A percentile compares a stretch with the other conserved stretches of the same genome.
These are phyloP conservation scores for Lentinula sp. DNA, from an alignment of 768 basidiomycete genomes.

Conservation along the genomic window DNA sequence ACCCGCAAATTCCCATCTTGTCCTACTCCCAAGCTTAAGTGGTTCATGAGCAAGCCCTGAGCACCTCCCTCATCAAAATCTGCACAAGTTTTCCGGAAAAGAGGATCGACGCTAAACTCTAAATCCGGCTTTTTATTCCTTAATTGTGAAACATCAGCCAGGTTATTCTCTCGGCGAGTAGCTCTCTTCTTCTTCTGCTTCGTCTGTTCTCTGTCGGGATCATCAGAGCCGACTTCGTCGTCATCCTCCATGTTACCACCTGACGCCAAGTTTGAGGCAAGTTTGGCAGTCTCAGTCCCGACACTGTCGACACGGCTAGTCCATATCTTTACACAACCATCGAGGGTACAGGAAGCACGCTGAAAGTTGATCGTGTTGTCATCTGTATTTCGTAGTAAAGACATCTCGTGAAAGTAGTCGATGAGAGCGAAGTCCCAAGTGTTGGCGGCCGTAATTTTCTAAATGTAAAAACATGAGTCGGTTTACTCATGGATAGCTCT, in stretches of 20 bases:
- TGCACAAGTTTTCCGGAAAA: slow-evolving; percentile 96
- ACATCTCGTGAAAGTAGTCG: slow-evolving; percentile 99
- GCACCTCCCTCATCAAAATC: slow-evolving; percentile 99
- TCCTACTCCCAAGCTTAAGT: slow-evolving; percentile 72
- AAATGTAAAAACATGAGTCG: slow-evolving; percentile 11
- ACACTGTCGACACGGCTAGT: slow-evolving; percentile 96
- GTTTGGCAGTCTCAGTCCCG: slow-evolving; percentile 92
- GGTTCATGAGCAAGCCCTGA: slow-evolving; percentile 94
- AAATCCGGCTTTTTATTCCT: slow-evolving; percentile 91
- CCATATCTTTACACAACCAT: slow-evolving; percentile 99
- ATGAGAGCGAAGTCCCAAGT: slow-evolving; percentile 98
- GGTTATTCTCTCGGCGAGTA: slow-evolving; percentile 71
- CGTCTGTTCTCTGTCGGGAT: slow-evolving; percentile 60
- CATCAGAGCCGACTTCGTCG: slow-evolving; percentile 57
- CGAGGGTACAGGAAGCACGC: slow-evolving; percentile 94
- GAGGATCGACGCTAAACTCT: slow-evolving; percentile 93
- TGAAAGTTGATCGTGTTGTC: slow-evolving; percentile 99
- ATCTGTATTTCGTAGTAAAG: slow-evolving; percentile 82
- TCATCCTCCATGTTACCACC: slow-evolving; percentile 47
- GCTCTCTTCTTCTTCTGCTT: slow-evolving; percentile 59
- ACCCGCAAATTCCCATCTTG: slow-evolving; percentile 81
- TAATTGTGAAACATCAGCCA: slow-evolving; percentile 77
- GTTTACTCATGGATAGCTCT: slow-evolving; percentile 2
- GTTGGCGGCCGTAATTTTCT: slow-evolving; percentile 99
- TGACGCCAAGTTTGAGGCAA: slow-evolving; percentile 81